Evolutionary conservation across 805 yeast species (phyloP).

Genomic region (Yarrowia sp.): DNA sequence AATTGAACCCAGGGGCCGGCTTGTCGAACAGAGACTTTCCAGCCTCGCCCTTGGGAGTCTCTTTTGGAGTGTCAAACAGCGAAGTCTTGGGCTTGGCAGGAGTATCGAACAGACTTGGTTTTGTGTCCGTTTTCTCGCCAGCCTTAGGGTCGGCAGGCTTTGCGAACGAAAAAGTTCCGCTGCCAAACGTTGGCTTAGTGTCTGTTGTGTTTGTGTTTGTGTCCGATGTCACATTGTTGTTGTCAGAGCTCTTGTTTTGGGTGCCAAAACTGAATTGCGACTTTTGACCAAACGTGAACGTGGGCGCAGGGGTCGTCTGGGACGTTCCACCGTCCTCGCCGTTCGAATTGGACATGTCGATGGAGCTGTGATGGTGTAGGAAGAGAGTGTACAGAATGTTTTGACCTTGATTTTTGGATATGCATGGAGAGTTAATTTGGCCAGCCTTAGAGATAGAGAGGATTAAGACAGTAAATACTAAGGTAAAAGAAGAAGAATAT

Average conservation of each 20-base stretch:
- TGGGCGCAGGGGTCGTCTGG: background rate
- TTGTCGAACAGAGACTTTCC: background rate
- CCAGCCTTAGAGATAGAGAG: no score
- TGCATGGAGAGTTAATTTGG: background rate
- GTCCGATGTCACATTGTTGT: background rate
- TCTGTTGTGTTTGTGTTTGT: background rate
- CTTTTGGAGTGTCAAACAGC: background rate
- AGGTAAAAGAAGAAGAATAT: no score
- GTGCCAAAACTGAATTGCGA: background rate
- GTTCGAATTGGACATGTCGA: conserved; percentile 12
- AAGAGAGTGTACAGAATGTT: background rate
- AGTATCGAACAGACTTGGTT: background rate
- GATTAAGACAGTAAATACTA: no score
- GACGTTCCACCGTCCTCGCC: background rate
- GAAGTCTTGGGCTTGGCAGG: background rate
- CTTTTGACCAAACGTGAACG: background rate
- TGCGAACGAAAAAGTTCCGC: background rate
- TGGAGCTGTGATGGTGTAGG: background rate
- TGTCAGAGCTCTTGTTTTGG: background rate
- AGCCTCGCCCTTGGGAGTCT: background rate
- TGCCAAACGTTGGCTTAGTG: background rate
- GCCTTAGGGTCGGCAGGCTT: background rate
- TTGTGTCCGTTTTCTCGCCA: background rate
- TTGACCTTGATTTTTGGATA: background rate
- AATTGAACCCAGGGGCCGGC: background rate